Percentiles rank a stretch among this genome's conserved stretches.
Evolutionary conservation across 306 rosid genomes (phyloP).

Genomic region (Trifolium dubium): DNA sequence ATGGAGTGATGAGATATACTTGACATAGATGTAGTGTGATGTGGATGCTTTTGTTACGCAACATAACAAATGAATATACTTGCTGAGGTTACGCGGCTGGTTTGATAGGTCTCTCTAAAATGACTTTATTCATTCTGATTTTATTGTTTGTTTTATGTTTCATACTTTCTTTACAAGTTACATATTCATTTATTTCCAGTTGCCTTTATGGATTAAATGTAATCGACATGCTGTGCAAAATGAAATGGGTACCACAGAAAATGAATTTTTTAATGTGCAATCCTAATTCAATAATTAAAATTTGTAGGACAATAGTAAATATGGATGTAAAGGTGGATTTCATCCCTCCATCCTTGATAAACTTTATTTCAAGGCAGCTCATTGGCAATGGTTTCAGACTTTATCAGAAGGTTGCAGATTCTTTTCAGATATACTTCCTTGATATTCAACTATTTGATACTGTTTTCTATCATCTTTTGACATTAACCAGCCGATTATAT

Average conservation of each 20-base stretch:
- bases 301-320: conserved; percentile 83
- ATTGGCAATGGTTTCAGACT: conserved; percentile 89
- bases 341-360: conserved; percentile 79
- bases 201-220: background rate
- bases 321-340: conserved; percentile 94
- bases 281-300: conserved; percentile 37
- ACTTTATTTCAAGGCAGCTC: conserved; percentile 92
- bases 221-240: conserved; percentile 4
- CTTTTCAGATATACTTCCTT: conserved; percentile 31
- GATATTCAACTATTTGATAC: conserved; percentile 14
- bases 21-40: background rate
- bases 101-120: no score
- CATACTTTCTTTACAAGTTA: no score
- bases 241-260: conserved; percentile 19
- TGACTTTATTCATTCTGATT: no score
- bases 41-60: no score
- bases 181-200: background rate
- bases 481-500: conserved; percentile 24
- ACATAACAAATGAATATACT: no score
- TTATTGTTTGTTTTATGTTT: no score
- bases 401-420: conserved; percentile 76
- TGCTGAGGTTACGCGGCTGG: no score
- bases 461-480: conserved; percentile 18
- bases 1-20: conserved; percentile 5
- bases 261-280: background rate